phyloP scores from a whole-genome alignment of 2,329 filamentous ascomycete genomes.

The Penicillium aurantiogriseum region DNA sequence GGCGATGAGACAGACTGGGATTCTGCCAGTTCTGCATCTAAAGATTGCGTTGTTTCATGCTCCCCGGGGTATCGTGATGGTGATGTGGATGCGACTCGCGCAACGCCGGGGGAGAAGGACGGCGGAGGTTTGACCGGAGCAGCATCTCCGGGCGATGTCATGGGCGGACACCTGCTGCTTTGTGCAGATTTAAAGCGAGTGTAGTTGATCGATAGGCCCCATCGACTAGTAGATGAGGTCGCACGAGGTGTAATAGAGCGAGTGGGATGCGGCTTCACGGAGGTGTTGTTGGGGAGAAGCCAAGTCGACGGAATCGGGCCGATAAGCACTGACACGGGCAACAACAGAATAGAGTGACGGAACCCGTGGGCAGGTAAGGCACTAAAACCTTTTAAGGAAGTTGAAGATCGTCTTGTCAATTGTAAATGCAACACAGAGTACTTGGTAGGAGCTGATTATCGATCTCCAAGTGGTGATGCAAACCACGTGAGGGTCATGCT shows the following conservation, averaged over 20 bases:
- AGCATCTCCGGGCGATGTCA: constrained; percentile 68
- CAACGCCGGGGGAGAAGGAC: constrained; percentile 66
- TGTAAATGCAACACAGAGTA: not conserved
- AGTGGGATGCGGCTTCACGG: constrained; percentile 7
- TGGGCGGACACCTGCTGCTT: constrained; percentile 54
- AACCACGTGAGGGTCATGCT: constrained; percentile 26
- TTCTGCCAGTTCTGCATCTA: constrained; percentile 49
- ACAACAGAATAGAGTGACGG: not conserved
- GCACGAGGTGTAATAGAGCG: constrained; percentile 2
- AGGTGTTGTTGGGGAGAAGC: constrained; percentile 21
- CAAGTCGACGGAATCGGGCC: constrained; percentile 17
- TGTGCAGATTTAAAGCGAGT: constrained; percentile 22
- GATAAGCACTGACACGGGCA: constrained; percentile 7
- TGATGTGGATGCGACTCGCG: constrained; percentile 59
- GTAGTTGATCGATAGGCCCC: constrained; percentile 27
- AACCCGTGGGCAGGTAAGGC: not conserved
- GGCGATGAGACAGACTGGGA: constrained; percentile 57
- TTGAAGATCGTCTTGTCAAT: not conserved
- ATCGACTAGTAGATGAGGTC: constrained; percentile 25
- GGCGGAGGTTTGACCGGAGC: constrained; percentile 66
- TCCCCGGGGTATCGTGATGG: constrained; percentile 57
- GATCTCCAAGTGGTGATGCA: constrained; percentile 21
- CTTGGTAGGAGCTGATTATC: constrained; percentile 3
- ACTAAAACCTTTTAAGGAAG: not conserved
- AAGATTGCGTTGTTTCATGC: constrained; percentile 51